A percentile compares a stretch with the other conserved stretches of the same genome.
Conservation (phyloP, 2,329 filamentous ascomycete genomes). For the Curvularia eragrostidis region DNA sequence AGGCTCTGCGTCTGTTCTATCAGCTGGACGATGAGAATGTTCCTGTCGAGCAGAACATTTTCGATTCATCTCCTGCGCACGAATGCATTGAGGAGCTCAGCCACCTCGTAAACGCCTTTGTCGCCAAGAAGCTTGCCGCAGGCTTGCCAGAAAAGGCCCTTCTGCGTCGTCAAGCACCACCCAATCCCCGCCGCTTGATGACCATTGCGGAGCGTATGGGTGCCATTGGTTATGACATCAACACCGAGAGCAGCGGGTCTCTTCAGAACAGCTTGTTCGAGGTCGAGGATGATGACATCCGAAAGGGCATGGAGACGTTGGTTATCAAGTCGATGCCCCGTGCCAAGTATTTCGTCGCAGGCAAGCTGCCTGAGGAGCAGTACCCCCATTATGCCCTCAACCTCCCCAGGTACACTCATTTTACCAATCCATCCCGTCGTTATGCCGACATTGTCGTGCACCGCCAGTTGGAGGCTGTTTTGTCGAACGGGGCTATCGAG, state of each 20-base stretch:
- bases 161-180: constrained; percentile 82
- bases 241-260: constrained; percentile 85
- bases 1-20: constrained; percentile 85
- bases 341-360: constrained; percentile 90
- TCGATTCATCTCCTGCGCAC: constrained; percentile 85
- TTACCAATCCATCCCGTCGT: constrained; percentile 91
- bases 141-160: constrained; percentile 91
- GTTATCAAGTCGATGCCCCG: constrained; percentile 94
- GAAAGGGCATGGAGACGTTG: constrained; percentile 97
- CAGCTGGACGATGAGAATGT: constrained; percentile 98
- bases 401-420: constrained; percentile 93
- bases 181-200: constrained; percentile 85
- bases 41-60: constrained; percentile 94
- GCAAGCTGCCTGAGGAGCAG: constrained; percentile 77
- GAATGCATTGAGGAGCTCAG: constrained; percentile 95
- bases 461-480: constrained; percentile 85
- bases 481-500: constrained; percentile 82
- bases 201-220: constrained; percentile 94
- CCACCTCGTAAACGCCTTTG: constrained; percentile 88
- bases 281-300: constrained; percentile 84
- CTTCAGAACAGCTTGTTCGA: constrained; percentile 96
- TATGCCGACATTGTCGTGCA: constrained; percentile 96
- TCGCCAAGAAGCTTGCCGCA: constrained; percentile 81
- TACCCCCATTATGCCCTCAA: constrained; percentile 92
- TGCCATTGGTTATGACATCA: constrained; percentile 86